These are phyloP conservation scores for Pluteus cervinus DNA, from an alignment of 768 basidiomycete species.

Conservation along the genomic window DNA sequence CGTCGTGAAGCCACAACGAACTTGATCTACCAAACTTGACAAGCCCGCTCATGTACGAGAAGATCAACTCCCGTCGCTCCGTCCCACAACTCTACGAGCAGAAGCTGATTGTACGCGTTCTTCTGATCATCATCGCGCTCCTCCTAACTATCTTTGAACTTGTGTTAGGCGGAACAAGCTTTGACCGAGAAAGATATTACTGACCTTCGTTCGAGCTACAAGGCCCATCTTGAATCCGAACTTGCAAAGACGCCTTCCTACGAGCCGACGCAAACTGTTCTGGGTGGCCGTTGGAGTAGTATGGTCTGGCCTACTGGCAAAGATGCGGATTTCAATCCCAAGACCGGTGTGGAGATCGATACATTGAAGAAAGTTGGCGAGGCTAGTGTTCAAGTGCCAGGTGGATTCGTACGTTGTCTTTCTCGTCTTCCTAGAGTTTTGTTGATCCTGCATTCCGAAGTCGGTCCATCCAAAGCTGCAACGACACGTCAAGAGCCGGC, in stretches of 20 bases:
- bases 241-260: conserved; percentile 46
- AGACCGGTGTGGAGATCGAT: conserved; percentile 58
- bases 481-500: conserved; percentile 71
- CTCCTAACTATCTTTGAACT: too few species aligned
- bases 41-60: conserved; percentile 86
- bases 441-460: conserved; percentile 28
- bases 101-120: conserved; percentile 58
- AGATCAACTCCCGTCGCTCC: conserved; percentile 70
- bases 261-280: conserved; percentile 45
- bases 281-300: conserved; percentile 63
- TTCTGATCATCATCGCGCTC: background rate
- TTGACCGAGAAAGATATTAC: conserved; percentile 46
- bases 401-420: conserved; percentile 52
- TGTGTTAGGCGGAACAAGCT: conserved; percentile 45
- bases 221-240: conserved; percentile 55
- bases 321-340: conserved; percentile 47
- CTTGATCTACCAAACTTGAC: conserved; percentile 85
- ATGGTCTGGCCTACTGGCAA: conserved; percentile 57
- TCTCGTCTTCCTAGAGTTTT: conserved; percentile 7
- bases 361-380: conserved; percentile 53
- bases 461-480: conserved; percentile 75
- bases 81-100: conserved; percentile 82
- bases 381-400: conserved; percentile 58
- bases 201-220: conserved; percentile 50
- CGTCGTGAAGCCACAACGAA: conserved; percentile 68